Base-by-base conservation (phyloP, 768 basidiomycete species). In the Russula emetica region DNA sequence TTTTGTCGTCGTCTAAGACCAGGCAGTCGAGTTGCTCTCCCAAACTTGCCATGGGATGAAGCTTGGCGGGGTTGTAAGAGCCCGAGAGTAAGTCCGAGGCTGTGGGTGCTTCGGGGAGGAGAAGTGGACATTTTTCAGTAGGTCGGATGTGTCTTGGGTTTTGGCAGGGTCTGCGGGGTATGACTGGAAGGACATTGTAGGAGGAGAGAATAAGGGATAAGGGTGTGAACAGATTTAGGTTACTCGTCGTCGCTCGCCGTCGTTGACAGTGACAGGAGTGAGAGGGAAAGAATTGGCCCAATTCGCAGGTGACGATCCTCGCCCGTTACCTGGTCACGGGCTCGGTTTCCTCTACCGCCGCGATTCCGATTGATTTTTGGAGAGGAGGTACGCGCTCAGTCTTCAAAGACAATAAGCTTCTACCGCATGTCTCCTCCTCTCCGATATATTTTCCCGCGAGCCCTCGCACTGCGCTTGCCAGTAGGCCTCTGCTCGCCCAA, bases 21-120 rank as follows among this genome's bases (percentile, higher is more conserved):
- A 99, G 79, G 78, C 97, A 98, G 77, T 99, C 97, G 69, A 99
- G 79, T 80, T 93, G 89, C 75, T 94, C 92, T 67, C 93, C 89
- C 66, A 98, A 79, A 60, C 87, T 87, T 51, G 97, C 95, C 71
- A 99, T 80, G 61, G 97, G 97, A 74, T 99, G 97, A 60, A 99
- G 82, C 77, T 85, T 87, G 57, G 92, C 83, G 59, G 95, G 92
- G 79, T 98, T 94, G 77, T 92, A 95, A 13, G 88, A 83, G 69
- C 86, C 86, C 77, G 85, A 80, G 69, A 98, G 88, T 69, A 98
- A 79, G 80, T 95, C 92, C 61, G 86, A 84, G 52, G 95, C 93
- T 58, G 91, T 91, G 62, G 89, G 84, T 58, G 85, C 81, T 73
- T 80, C 78, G 62, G 83, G 84, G 67, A 57, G 24, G 68, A 61